A percentile compares a stretch with the other conserved stretches of the same genome.
Conservation (phyloP, 495 filamentous ascomycete species). For the Penicillium crystallinum region DNA sequence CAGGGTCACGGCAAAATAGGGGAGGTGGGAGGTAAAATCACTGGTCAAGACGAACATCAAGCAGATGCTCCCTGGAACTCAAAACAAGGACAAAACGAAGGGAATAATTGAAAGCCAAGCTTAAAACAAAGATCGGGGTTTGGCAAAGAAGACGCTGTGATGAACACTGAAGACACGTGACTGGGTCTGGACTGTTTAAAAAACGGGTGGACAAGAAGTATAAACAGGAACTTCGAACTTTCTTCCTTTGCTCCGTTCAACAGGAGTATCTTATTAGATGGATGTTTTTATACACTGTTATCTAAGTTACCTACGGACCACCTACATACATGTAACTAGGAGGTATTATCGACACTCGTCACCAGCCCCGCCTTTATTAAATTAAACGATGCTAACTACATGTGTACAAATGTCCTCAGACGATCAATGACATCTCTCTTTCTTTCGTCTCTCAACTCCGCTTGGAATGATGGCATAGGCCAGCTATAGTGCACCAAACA, state of each 20-base stretch:
- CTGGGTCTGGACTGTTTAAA: conserved; percentile 19
- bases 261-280: too few relatives aligned
- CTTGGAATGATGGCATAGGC: too few relatives aligned
- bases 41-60: not conserved
- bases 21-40: not conserved
- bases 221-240: not conserved
- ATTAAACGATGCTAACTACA: not conserved
- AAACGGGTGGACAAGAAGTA: not conserved
- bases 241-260: too few relatives aligned
- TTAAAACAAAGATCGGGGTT: not conserved
- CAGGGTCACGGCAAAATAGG: not conserved
- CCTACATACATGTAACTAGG: too few relatives aligned
- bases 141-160: conserved; percentile 2
- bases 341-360: too few relatives aligned
- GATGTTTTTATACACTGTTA: too few relatives aligned
- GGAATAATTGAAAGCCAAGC: not conserved
- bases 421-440: too few relatives aligned
- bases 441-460: too few relatives aligned
- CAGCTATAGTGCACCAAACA: too few relatives aligned
- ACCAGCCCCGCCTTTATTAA: not conserved
- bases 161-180: conserved; percentile 18
- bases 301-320: too few relatives aligned
- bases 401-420: too few relatives aligned
- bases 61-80: not conserved
- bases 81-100: not conserved